Evolutionary conservation across 1,139 yeast species (phyloP), one percentile per base, ranked within the genome.

Genomic region (Arxiozyma bovina): DNA sequence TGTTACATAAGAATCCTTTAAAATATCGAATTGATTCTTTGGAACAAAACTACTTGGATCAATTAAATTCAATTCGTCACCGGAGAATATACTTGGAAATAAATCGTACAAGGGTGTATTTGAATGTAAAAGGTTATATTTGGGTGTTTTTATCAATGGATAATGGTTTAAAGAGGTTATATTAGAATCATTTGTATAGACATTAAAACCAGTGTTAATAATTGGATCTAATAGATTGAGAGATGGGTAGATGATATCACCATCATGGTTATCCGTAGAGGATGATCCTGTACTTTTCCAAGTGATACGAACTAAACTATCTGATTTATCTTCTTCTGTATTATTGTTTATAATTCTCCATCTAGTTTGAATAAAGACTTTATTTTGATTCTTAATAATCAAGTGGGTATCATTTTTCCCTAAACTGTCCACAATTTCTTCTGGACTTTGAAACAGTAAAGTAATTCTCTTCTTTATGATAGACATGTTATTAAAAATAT

Each of bases 1-100:
- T 12, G 62, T 47, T 7, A 48, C 23, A 5, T 50, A 46, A 7
- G 52, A 45, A 17, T 45, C 50, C 9, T 62, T 41, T 18, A 50
- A 23, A 17, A 67, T 59, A 51, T 65, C 69, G 46, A 64, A 61
- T 20, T 59, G 60, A 41, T 59, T 55, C n/a, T 15, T 34, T 34
- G 8, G 8, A 34, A 53, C 38, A 20, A 51, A 50, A 50, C 57
- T 55, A 38, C 61, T 53, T 59, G 60, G 58, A 15, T 46, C n/a
- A 4, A 59, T 40, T 7, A 48, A 11, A 20, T 56, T 11, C 4
- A 52, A 22, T 4, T 53, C 43, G 18, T 43, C 54, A 3, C 21
- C 23, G 3, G 59, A 56, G 12, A 61, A 38, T 34, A 52, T 53
- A 3, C 47, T 41, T 15, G 50, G 42, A 4, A 57, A 2, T 34